Base-by-base conservation (phyloP, 1,284 basidiomycete species). In the Bondarzewia mesenterica region DNA sequence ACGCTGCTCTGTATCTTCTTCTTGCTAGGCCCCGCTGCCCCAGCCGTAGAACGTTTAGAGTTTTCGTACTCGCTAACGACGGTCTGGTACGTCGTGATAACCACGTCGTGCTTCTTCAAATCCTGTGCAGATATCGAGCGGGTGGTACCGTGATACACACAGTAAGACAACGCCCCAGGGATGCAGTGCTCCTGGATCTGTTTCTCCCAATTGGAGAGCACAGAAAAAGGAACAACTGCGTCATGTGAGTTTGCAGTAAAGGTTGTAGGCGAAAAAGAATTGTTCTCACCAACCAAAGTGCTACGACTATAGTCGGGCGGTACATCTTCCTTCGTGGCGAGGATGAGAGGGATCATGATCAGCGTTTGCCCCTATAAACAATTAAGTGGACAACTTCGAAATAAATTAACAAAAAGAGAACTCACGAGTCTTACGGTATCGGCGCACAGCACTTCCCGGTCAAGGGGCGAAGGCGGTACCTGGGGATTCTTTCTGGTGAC, bases 51-150 rank as follows among this genome's bases (percentile, higher is more conserved):
- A 18, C 47, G 36, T 41, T 25, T 6, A 5, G 53, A 53, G 29
- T 69, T 63, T 5, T 63, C 64, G 51, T 75, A 66, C 52, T 83
- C 80, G n/a, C 73, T 71, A 2, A 74, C 67, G 12, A 79, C 72
- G 3, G 79, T 82, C 56, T 91, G 87, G 63, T 94, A 95, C 0
- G 93, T 95, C 0, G 91, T 93, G 49, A 95, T 80, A n/a, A 95
- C 82, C 7, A 93, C 71, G 58, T 95, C 92, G 58, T 80, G 82
- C 50, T 75, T 70, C 50, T 73, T 67, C 14, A 95, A 65, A 25
- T 86, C 73, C 32, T 75, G 66, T 0, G 83, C 67, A 10, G 70
- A 74, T 56, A 88, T 67, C 10, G 73, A 73, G 43, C 83, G 80
- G n/a, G 72, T 77, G 5, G 74, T 66, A 20, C 88, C 85, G 53